phyloP scores from a whole-genome alignment of 31 red algal species.

The Asparagopsis taxiformis region DNA sequence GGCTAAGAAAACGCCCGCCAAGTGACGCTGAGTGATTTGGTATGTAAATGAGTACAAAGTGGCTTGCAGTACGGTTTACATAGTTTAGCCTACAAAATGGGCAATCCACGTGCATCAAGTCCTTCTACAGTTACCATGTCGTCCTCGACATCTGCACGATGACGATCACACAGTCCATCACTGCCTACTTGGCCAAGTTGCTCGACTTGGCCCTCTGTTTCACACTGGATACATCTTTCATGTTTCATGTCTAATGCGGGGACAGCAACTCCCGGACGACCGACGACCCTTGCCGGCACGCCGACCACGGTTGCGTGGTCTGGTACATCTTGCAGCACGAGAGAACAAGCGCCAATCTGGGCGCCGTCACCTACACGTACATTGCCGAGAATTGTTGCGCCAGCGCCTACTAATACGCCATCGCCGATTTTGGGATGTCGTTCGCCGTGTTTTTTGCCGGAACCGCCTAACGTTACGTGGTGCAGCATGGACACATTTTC shows the following conservation, averaged over 20 bases:
- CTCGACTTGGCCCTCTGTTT: too few species aligned
- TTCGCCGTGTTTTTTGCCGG: constrained; percentile 75
- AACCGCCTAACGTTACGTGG: constrained; percentile 93
- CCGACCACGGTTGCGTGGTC: constrained; percentile 73
- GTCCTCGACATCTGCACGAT: too few species aligned
- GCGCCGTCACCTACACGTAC: constrained; percentile 74
- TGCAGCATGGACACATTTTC: constrained; percentile 88
- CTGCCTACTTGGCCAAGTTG: too few species aligned
- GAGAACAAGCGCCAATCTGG: constrained; percentile 82
- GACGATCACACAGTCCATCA: neutral
- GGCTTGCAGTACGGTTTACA: neutral
- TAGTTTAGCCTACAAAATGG: too few species aligned
- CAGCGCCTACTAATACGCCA: constrained; percentile 89
- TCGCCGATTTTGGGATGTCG: constrained; percentile 82
- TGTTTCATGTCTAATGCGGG: constrained; percentile 90
- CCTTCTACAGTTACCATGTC: too few species aligned
- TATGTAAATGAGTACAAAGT: neutral
- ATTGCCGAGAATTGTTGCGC: constrained; percentile 91
- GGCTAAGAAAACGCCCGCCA: constrained; percentile 14
- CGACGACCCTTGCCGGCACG: constrained; percentile 84
- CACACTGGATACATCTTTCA: constrained; percentile 50
- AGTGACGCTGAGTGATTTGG: constrained; percentile 1
- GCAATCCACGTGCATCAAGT: too few species aligned
- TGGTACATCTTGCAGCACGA: constrained; percentile 80
- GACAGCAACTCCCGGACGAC: constrained; percentile 50